These are phyloP conservation scores for Epichloe baconii DNA, from an alignment of 2,329 filamentous ascomycete species.

Conservation along the genomic window DNA sequence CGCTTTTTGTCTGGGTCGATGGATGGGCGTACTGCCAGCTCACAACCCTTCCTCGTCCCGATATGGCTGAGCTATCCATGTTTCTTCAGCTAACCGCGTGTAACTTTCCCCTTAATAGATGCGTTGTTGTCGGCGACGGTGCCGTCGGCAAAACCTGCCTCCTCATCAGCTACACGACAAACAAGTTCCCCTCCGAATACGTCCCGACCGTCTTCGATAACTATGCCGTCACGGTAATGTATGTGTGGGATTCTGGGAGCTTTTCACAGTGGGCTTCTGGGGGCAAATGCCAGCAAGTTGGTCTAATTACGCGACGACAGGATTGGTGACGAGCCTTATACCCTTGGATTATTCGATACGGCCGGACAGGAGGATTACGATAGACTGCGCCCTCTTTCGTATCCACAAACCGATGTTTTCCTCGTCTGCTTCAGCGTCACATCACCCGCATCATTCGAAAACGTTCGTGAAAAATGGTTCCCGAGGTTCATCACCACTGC, in stretches of 20 bases:
- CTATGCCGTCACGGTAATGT: conserved; percentile 99
- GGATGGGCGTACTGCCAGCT: neutral
- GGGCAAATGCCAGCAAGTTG: neutral
- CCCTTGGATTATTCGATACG: conserved; percentile 92
- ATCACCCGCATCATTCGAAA: conserved; percentile 94
- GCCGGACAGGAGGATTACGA: conserved; percentile 99
- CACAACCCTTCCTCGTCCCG: neutral
- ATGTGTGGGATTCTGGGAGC: conserved; percentile 32
- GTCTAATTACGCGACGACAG: conserved; percentile 32
- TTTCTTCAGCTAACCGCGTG: neutral
- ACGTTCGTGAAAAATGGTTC: conserved; percentile 98
- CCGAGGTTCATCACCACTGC: conserved; percentile 96
- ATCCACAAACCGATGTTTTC: conserved; percentile 97
- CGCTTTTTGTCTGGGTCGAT: neutral
- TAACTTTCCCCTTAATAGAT: conserved; percentile 41
- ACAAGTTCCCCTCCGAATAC: conserved; percentile 99
- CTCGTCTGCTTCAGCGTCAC: conserved; percentile 98
- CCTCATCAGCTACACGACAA: conserved; percentile 97
- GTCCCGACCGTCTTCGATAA: conserved; percentile 99
- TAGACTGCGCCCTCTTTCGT: conserved; percentile 86
- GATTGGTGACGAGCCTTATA: conserved; percentile 99
- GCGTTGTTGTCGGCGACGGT: conserved; percentile 98
- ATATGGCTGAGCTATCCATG: neutral
- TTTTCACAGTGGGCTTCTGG: neutral
- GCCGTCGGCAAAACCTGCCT: conserved; percentile 98